Evolutionary conservation across 2,329 filamentous ascomycete genomes (phyloP).

Genomic region (Arthrobotrys megalospora): DNA sequence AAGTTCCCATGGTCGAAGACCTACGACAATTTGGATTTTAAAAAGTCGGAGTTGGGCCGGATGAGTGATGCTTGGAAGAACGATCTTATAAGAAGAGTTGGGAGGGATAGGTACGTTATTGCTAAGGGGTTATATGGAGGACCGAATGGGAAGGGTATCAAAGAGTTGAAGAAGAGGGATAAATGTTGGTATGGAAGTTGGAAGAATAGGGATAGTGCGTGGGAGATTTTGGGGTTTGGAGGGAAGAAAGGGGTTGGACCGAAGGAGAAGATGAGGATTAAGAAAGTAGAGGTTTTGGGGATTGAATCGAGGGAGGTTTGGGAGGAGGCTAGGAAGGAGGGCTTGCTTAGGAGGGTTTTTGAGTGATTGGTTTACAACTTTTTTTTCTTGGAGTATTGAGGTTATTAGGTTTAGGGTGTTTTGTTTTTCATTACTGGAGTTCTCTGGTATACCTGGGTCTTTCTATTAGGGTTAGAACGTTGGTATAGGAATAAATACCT

Average conservation of each 20-base stretch:
- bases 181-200: not conserved
- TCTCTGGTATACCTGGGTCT: too few species aligned
- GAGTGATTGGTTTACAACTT: not conserved
- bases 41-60: too few species aligned
- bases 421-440: too few species aligned
- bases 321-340: not conserved
- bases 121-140: not conserved
- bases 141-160: not conserved
- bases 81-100: not conserved
- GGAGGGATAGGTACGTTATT: constrained; percentile 2
- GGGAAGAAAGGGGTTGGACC: not conserved
- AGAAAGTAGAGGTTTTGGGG: not conserved
- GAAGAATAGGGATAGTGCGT: too few species aligned
- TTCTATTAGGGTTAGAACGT: too few species aligned
- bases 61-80: not conserved
- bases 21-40: too few species aligned
- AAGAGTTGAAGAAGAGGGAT: not conserved
- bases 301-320: not conserved
- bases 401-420: too few species aligned
- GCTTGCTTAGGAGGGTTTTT: constrained; percentile 11
- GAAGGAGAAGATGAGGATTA: constrained; percentile 13
- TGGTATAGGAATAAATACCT: too few species aligned
- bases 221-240: not conserved
- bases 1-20: too few species aligned
- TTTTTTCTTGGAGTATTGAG: not conserved